These are phyloP conservation scores for Bolboschoenoplectus hybrid DNA, from an alignment of 202 grass and related monocot species.

Conservation along the genomic window DNA sequence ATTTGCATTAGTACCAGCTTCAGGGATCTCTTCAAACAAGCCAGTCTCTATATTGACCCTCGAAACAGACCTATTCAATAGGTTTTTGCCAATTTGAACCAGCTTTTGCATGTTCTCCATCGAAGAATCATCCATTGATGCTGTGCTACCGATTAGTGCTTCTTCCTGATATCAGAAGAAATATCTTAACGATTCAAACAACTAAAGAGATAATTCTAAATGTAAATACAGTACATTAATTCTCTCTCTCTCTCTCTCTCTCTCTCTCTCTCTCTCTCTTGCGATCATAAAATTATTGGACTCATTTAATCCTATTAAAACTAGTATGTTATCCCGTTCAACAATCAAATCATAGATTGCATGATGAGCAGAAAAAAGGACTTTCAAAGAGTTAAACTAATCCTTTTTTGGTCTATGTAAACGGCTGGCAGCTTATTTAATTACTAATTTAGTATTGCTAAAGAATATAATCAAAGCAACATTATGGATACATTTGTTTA, in stretches of 20 bases:
- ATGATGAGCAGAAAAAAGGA: not conserved
- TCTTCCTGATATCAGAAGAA: slow-evolving; percentile 47
- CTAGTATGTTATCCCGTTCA: not conserved
- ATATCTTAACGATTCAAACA: not conserved
- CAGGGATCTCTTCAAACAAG: slow-evolving; percentile 38
- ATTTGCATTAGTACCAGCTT: slow-evolving; percentile 51
- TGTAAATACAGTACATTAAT: not conserved
- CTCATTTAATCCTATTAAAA: not conserved
- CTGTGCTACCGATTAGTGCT: slow-evolving; percentile 47
- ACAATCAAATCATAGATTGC: not conserved
- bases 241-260: not conserved
- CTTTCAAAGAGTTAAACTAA: not conserved
- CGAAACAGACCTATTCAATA: slow-evolving; percentile 50
- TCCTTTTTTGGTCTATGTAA: not conserved
- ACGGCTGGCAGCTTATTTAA: not conserved
- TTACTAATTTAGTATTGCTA: too few relatives aligned
- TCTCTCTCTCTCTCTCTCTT: not conserved
- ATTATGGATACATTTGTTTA: too few relatives aligned
- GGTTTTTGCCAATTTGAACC: slow-evolving; percentile 50
- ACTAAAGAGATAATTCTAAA: not conserved
- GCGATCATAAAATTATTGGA: not conserved
- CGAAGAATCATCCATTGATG: slow-evolving; percentile 55
- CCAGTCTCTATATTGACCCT: slow-evolving; percentile 69
- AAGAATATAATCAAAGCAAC: not conserved
- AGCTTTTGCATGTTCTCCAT: slow-evolving; percentile 55